Base-by-base conservation (phyloP, 192 early-diverging fungal genomes). In the Coemansia sp. region DNA sequence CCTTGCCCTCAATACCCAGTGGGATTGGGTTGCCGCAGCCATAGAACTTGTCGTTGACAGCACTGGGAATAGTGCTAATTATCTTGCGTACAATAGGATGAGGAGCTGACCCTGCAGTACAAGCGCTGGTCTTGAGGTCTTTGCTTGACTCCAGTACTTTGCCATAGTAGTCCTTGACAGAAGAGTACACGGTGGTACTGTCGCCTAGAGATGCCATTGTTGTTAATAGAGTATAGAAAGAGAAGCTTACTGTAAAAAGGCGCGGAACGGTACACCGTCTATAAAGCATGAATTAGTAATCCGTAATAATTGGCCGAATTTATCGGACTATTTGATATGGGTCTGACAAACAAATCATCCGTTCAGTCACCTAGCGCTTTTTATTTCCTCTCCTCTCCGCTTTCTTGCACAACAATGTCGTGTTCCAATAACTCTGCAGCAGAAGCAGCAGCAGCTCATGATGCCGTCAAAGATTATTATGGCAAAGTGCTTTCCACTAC, bases 11-110 rank as follows among this genome's bases (percentile, higher is more conserved):
- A 39, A 79, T 79, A 38, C 76, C 76, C 31, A 57, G 44, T 10
- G 76, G 76, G 45, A 79, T 38, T 23, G 76, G 76, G 50, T 55
- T 61, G 28, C 70, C 76, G 56, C 70, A 79, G 7, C 76, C 70
- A 50, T 64, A 79, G 57, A 71, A 79, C 57, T 55, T 61, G 33
- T 69, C 70, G 44, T 49, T 46, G 30, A 79, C 67, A 0, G 76
- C 61, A 9, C 49, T 16, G 11, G 76, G 76, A 31, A 79, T 62
- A n/a, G 45, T 50, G n/a, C 48, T 43, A 10, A 79, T 61, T 3
- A 70, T 70, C 21, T 68, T 61, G 55, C 76, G 65, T 18, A 72
- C 56, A 12, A 68, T 10, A 43, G 70, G 61, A 23, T 68, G 69
- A 3, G 50, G 50, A 18, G 48, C 48, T 15, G 48, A 8, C 14